These are phyloP conservation scores for Tuber microsphaerosporum DNA, from an alignment of 495 filamentous ascomycete genomes.

Conservation along the genomic window DNA sequence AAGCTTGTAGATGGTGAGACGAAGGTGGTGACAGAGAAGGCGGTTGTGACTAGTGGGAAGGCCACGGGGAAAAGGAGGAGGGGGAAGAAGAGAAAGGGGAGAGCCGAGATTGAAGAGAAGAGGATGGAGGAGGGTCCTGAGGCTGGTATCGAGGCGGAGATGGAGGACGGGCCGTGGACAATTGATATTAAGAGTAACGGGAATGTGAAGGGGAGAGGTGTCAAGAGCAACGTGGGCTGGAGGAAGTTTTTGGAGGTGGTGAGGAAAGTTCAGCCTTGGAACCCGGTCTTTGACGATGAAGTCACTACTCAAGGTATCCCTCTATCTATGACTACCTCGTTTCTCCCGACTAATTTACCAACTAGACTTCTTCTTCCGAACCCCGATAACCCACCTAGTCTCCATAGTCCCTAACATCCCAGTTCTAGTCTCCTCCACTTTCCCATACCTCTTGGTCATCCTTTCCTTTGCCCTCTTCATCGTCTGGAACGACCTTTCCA, in stretches of 20 bases:
- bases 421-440: conserved; percentile 48
- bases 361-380: conserved; percentile 52
- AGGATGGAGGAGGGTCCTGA: conserved; percentile 11
- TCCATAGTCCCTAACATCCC: conserved; percentile 52
- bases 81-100: conserved; percentile 16
- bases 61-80: conserved; percentile 15
- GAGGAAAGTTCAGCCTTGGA: conserved; percentile 32
- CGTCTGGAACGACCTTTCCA: conserved; percentile 69
- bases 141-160: conserved; percentile 2
- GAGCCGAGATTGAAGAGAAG: conserved; percentile 5
- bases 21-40: conserved; percentile 3
- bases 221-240: conserved; percentile 5
- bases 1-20: conserved; percentile 11
- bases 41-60: conserved; percentile 7
- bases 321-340: neutral
- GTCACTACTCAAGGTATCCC: conserved; percentile 22
- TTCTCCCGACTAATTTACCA: conserved; percentile 34
- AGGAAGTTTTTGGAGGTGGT: conserved; percentile 12
- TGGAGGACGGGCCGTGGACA: conserved; percentile 30
- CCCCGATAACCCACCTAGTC: conserved; percentile 53
- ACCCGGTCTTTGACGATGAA: conserved; percentile 23
- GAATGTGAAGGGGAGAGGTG: conserved; percentile 19
- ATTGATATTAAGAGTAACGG: conserved; percentile 23
- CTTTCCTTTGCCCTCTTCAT: conserved; percentile 67
- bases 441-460: conserved; percentile 64